These are phyloP conservation scores for Alternaria ventricosa DNA, from an alignment of 2,329 filamentous ascomycete genomes.

Conservation along the genomic window DNA sequence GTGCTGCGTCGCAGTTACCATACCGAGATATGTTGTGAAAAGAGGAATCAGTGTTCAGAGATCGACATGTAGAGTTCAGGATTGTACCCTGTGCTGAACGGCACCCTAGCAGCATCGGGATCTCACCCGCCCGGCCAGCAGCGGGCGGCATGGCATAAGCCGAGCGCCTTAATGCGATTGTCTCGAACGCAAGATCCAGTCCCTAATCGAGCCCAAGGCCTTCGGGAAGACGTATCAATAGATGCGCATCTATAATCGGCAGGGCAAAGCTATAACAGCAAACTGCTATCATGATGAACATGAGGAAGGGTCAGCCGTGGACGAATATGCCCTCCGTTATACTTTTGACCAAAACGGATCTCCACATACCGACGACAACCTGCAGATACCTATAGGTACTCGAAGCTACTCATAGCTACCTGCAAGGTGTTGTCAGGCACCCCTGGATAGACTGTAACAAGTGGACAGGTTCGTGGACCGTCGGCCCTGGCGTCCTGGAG, in stretches of 20 bases:
- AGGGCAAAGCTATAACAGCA: constrained; percentile 21
- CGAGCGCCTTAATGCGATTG: constrained; percentile 4
- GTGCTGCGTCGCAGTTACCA: not conserved
- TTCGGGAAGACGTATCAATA: not conserved
- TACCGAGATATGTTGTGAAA: not conserved
- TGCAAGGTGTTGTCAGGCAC: not conserved
- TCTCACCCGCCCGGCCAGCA: not conserved
- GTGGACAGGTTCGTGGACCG: constrained; percentile 31
- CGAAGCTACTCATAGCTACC: not conserved
- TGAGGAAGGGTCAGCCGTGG: constrained; percentile 19
- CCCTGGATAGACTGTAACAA: constrained; percentile 29
- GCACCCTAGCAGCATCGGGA: not conserved
- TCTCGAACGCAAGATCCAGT: not conserved
- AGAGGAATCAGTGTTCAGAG: not conserved
- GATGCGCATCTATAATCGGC: constrained; percentile 21
- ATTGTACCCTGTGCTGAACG: not conserved
- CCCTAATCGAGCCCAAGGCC: not conserved
- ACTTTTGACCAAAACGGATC: constrained; percentile 25
- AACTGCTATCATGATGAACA: constrained; percentile 20
- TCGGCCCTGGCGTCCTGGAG: constrained; percentile 33
- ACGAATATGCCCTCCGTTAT: constrained; percentile 19
- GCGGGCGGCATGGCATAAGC: not conserved
- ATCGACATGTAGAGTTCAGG: not conserved
- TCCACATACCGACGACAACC: constrained; percentile 8
- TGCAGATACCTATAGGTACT: not conserved